These are phyloP conservation scores for Kuraishia hungarica DNA, from an alignment of 805 yeast genomes.

Conservation along the genomic window DNA sequence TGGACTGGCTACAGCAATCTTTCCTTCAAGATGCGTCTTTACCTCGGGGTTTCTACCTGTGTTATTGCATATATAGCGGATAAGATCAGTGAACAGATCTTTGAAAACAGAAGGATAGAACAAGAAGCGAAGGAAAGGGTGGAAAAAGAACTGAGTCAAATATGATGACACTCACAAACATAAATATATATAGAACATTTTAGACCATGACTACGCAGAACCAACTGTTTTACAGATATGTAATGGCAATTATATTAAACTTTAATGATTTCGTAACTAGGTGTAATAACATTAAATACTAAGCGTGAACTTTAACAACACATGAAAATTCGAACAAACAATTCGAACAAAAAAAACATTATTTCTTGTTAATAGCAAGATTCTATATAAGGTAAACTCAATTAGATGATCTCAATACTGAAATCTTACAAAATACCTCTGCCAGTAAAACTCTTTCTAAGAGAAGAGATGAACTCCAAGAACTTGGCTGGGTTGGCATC, in stretches of 20 bases:
- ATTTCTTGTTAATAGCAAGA: slow-evolving; percentile 1
- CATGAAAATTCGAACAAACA: too few species aligned
- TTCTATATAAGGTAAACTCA: slow-evolving; percentile 3
- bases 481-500: slow-evolving; percentile 75
- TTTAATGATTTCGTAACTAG: not conserved
- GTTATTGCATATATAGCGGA: slow-evolving; percentile 22
- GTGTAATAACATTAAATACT: not conserved
- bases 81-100: slow-evolving; percentile 16
- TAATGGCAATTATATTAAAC: slow-evolving; percentile 2
- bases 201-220: not conserved
- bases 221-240: not conserved
- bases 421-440: not conserved
- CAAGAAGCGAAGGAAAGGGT: slow-evolving; percentile 22
- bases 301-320: not conserved
- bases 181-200: too few species aligned
- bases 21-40: slow-evolving; percentile 20
- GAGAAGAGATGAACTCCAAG: slow-evolving; percentile 56
- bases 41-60: slow-evolving; percentile 22
- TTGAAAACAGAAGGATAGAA: slow-evolving; percentile 22
- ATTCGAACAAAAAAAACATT: not conserved
- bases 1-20: slow-evolving; percentile 14
- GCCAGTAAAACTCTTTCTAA: slow-evolving; percentile 31
- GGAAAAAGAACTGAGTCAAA: slow-evolving; percentile 14
- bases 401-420: not conserved
- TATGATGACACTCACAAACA: not conserved